Conservation (phyloP, 2,329 filamentous ascomycete species). For the Diaporthe ampelina region DNA sequence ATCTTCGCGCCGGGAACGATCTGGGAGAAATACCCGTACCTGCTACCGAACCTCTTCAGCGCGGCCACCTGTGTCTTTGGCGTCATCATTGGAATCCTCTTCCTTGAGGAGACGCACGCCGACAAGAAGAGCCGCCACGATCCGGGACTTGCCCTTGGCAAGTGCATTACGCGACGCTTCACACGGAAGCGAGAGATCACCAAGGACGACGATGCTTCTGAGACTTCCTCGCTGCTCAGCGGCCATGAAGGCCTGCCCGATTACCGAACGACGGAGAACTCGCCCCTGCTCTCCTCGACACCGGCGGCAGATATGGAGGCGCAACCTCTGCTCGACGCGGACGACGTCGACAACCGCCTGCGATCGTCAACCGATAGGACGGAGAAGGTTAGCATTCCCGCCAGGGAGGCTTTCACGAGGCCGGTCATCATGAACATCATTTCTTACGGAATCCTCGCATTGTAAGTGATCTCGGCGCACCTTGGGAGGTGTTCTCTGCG, state of each 20-base stretch:
- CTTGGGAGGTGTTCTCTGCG: too few relatives aligned
- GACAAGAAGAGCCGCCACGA: conserved; percentile 84
- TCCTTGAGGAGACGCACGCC: conserved; percentile 93
- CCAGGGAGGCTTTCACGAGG: conserved; percentile 77
- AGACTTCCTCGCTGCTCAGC: conserved; percentile 75
- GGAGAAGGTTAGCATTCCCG: conserved; percentile 41
- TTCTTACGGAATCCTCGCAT: conserved; percentile 92
- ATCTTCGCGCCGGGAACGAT: conserved; percentile 81
- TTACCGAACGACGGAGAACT: conserved; percentile 74
- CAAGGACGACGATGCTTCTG: conserved; percentile 56
- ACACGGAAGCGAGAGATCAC: conserved; percentile 55
- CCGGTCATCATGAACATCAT: conserved; percentile 90
- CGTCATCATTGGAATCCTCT: conserved; percentile 83
- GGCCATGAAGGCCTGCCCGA: conserved; percentile 74
- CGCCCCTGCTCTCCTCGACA: conserved; percentile 61
- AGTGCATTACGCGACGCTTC: conserved; percentile 72
- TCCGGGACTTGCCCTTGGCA: conserved; percentile 80
- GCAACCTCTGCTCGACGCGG: conserved; percentile 38
- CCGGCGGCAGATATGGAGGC: conserved; percentile 46
- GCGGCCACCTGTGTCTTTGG: conserved; percentile 82
- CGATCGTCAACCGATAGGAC: conserved; percentile 46
- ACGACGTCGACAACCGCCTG: conserved; percentile 35
- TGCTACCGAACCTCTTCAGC: conserved; percentile 93
- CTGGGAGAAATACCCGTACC: conserved; percentile 89
- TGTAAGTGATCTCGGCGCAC: conserved; percentile 73